Evolutionary conservation across 2,329 filamentous ascomycete genomes (phyloP).

Genomic region (Alternaria sp.): DNA sequence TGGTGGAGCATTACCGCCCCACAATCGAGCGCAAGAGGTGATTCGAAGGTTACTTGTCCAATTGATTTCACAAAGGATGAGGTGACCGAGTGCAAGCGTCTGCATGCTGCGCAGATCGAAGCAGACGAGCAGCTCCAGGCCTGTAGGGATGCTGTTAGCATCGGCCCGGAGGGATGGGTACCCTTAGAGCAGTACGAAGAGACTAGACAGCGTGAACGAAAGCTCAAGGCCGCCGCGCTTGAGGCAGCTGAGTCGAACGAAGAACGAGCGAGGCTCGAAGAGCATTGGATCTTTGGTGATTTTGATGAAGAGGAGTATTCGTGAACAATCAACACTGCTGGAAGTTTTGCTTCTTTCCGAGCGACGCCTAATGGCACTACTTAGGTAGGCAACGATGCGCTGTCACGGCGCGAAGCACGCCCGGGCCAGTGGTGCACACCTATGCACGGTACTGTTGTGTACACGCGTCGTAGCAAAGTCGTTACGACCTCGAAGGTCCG

Average conservation of each 20-base stretch:
- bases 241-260: slow-evolving; percentile 29
- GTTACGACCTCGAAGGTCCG: no score
- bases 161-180: slow-evolving; percentile 38
- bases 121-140: slow-evolving; percentile 33
- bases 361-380: no score
- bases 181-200: slow-evolving; percentile 32
- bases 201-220: slow-evolving; percentile 13
- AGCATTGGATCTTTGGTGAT: slow-evolving; percentile 42
- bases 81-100: slow-evolving; percentile 21
- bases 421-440: no score
- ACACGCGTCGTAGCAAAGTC: no score
- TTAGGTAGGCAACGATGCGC: no score
- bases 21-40: slow-evolving; percentile 1
- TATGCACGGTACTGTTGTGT: no score
- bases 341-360: background rate
- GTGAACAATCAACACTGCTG: background rate
- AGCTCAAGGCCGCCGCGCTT: slow-evolving; percentile 31
- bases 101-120: slow-evolving; percentile 29
- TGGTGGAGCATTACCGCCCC: slow-evolving; percentile 23
- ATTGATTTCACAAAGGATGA: slow-evolving; percentile 30
- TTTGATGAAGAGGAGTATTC: slow-evolving; percentile 41
- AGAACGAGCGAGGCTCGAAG: slow-evolving; percentile 17
- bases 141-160: slow-evolving; percentile 29
- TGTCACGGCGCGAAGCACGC: no score
- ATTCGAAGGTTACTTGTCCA: slow-evolving; percentile 22